These are phyloP conservation scores for Mucor sp. DNA, from an alignment of 371 early-diverging fungal genomes.

Conservation along the genomic window DNA sequence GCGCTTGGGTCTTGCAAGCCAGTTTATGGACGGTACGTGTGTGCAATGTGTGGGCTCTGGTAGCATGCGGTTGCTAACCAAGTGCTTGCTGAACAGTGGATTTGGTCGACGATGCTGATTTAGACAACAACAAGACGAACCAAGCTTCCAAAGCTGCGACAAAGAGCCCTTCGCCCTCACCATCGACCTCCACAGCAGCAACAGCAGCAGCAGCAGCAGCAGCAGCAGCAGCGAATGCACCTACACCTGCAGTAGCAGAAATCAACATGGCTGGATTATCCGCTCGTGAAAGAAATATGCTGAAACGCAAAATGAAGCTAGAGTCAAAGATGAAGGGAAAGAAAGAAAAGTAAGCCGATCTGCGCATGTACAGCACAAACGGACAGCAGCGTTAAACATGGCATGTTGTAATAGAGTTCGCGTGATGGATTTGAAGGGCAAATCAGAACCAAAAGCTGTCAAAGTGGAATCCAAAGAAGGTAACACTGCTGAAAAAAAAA, in stretches of 20 bases:
- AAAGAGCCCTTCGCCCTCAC: constrained; percentile 38
- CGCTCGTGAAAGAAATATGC: constrained; percentile 85
- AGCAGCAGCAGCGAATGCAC: constrained; percentile 1
- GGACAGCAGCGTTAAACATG: background rate
- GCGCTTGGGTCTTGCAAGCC: constrained; percentile 84
- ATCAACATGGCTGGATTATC: constrained; percentile 84
- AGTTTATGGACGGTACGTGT: constrained; percentile 83
- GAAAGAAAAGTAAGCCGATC: constrained; percentile 67
- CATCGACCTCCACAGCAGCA: constrained; percentile 26
- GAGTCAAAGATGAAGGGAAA: constrained; percentile 77
- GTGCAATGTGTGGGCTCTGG: too few relatives aligned
- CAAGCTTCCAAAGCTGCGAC: constrained; percentile 22
- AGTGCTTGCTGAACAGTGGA: constrained; percentile 56
- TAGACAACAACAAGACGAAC: constrained; percentile 33
- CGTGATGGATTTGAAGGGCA: constrained; percentile 46
- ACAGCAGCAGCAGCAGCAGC: background rate
- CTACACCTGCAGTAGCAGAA: constrained; percentile 51
- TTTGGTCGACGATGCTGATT: constrained; percentile 69
- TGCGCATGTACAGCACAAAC: background rate
- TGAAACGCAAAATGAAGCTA: constrained; percentile 86
- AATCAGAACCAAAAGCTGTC: constrained; percentile 50
- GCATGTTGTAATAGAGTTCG: constrained; percentile 37
- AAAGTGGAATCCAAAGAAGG: constrained; percentile 52
- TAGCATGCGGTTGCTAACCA: background rate
- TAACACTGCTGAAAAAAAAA: constrained; percentile 6